Conservation (phyloP, 2,329 filamentous ascomycete genomes). For the Aspergillus oerlinghausenensis region DNA sequence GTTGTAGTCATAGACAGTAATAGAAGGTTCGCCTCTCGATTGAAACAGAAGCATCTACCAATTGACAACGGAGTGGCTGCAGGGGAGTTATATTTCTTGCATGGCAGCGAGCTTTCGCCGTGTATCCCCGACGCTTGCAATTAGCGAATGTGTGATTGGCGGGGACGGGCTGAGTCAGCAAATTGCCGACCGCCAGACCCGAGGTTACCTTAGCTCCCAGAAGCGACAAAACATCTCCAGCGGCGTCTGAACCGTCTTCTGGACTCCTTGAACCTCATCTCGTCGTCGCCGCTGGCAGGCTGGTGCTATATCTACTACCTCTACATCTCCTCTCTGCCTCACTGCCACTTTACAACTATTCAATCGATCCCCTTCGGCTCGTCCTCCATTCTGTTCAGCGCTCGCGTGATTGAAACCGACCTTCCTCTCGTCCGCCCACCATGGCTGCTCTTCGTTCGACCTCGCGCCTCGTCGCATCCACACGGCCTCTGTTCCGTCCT, state of each 20-base stretch:
- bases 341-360: not conserved
- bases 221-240: constrained; percentile 22
- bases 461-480: constrained; percentile 41
- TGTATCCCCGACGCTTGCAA: constrained; percentile 38
- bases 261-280: constrained; percentile 14
- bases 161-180: constrained; percentile 25
- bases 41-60: not conserved
- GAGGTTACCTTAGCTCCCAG: constrained; percentile 27
- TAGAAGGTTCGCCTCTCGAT: not conserved
- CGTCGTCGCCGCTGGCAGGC: constrained; percentile 18
- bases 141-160: constrained; percentile 31
- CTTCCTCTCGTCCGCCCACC: constrained; percentile 17
- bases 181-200: constrained; percentile 29
- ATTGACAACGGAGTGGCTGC: not conserved
- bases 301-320: constrained; percentile 7
- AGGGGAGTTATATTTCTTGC: constrained; percentile 10
- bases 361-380: not conserved
- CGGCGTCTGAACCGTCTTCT: constrained; percentile 15
- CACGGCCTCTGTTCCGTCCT: constrained; percentile 41
- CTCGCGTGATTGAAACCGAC: constrained; percentile 8
- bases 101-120: constrained; percentile 17
- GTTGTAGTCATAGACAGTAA: not conserved
- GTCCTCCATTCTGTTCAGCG: constrained; percentile 1
- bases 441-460: constrained; percentile 49
- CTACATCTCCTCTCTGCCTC: constrained; percentile 2